A percentile compares a stretch with the other conserved stretches of the same genome.
phyloP scores from a whole-genome alignment of 768 basidiomycete genomes.

The Lactarius indigo region DNA sequence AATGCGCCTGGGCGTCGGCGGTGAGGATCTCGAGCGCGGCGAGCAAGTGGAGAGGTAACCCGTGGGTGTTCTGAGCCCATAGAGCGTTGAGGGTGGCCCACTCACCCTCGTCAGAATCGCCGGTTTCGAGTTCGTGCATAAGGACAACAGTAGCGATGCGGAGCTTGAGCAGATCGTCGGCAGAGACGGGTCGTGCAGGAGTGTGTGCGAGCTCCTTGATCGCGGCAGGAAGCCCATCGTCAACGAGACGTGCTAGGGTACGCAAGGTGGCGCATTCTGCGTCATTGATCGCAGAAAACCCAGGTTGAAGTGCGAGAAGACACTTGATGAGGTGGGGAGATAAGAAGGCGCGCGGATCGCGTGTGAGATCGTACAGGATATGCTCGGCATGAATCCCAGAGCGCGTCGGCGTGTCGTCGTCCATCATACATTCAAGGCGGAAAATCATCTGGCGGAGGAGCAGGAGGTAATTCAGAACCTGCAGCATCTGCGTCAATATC shows the following conservation, averaged over 20 bases:
- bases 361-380: slow-evolving; percentile 56
- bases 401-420: slow-evolving; percentile 57
- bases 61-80: slow-evolving; percentile 59
- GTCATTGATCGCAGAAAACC: slow-evolving; percentile 59
- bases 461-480: slow-evolving; percentile 74
- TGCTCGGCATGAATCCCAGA: slow-evolving; percentile 68
- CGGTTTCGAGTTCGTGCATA: slow-evolving; percentile 45
- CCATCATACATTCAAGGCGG: slow-evolving; percentile 70
- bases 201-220: slow-evolving; percentile 56
- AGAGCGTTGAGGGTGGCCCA: slow-evolving; percentile 52
- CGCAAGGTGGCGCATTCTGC: slow-evolving; percentile 56
- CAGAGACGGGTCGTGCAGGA: slow-evolving; percentile 47
- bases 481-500: slow-evolving; percentile 5
- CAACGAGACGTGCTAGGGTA: slow-evolving; percentile 61
- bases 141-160: slow-evolving; percentile 63
- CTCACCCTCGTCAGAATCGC: slow-evolving; percentile 42
- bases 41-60: slow-evolving; percentile 53
- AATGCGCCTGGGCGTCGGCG: slow-evolving; percentile 52
- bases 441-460: slow-evolving; percentile 68
- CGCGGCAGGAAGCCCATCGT: slow-evolving; percentile 61
- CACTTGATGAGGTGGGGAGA: slow-evolving; percentile 55
- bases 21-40: slow-evolving; percentile 48
- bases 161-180: slow-evolving; percentile 52
- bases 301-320: slow-evolving; percentile 54
- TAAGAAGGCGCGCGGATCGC: slow-evolving; percentile 58